Base-by-base conservation (phyloP, 768 basidiomycete genomes). In the Gloeophyllum trabeum region DNA sequence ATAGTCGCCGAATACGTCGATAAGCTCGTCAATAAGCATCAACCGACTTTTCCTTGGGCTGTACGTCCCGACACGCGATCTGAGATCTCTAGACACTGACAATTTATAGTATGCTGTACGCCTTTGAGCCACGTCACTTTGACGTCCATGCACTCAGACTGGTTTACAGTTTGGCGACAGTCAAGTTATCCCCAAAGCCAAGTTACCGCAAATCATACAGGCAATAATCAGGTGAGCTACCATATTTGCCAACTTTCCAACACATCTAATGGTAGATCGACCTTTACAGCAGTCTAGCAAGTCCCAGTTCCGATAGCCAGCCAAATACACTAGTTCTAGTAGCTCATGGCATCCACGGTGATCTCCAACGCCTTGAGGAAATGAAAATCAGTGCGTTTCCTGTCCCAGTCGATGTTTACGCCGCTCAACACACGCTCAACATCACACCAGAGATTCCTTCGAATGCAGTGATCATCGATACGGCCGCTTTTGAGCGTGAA, bases 321-420 rank as follows among this genome's bases (percentile, higher is more conserved):
- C 55, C 80, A 19, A 89, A 89, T 52, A 64, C 64, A 16, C 73
- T 90, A 25, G 81, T 89, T 13, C 64, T 90, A 4, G 73, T 90
- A 10, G 79, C 68, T 2, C 83, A 87, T 51, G 69, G 69, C 16
- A 68, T 75, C 30, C 60, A 63, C 26, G 69, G 67, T 2, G 71
- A 79, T 48, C 58, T 88, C 12, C 64, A 71, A 30, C 69, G 76
- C 14, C 63, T 89, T 26, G 80, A 84, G 41, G 83, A 87, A 37
- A 79, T 88, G 73, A 79, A 76, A 60, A 83, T 88, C 53, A 81
- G 86, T 88, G 53, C 53, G 82, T 58, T 32, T 28, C 41, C 36
- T 20, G 16, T 36, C 35, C 32, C 16, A 3, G 12, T 2, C 26
- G 32, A 28, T 19, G 13, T 19, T 7, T 10, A 37, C 12, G 10